phyloP scores from a whole-genome alignment of 1,284 basidiomycete genomes.

The Filobasidium uniguttulatum region DNA sequence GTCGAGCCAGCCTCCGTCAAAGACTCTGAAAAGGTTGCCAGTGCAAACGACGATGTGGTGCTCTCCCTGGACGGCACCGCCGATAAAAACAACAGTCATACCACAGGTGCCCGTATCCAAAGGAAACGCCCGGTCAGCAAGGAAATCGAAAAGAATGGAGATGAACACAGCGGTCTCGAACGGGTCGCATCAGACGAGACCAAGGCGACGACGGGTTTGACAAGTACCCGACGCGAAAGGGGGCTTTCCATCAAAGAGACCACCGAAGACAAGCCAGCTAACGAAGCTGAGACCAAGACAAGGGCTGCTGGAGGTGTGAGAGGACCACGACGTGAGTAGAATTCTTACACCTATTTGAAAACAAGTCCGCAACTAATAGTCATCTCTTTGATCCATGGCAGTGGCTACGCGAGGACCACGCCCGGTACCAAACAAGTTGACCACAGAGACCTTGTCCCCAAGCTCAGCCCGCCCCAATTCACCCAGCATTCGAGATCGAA shows the following conservation, averaged over 20 bases:
- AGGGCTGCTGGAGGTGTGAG: slow-evolving; percentile 4
- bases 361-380: not conserved
- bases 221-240: too few species aligned
- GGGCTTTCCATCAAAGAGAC: too few species aligned
- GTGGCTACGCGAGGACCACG: slow-evolving; percentile 7
- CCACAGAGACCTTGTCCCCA: not conserved
- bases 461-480: slow-evolving; percentile 4
- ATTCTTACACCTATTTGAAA: not conserved
- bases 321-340: slow-evolving; percentile 13
- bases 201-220: too few species aligned
- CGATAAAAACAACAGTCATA: too few species aligned
- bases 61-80: not conserved
- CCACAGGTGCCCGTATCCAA: not conserved
- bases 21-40: not conserved
- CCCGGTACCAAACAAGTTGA: slow-evolving; percentile 9
- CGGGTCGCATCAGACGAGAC: slow-evolving; percentile 10
- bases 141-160: not conserved
- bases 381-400: not conserved
- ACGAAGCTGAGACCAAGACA: too few species aligned
- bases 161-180: slow-evolving; percentile 2
- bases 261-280: too few species aligned
- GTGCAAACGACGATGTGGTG: not conserved
- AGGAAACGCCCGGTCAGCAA: not conserved
- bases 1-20: not conserved
- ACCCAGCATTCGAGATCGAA: slow-evolving; percentile 13